phyloP scores from a whole-genome alignment of 163 green algal species.

The Chlamydomonas reinhardtii region DNA sequence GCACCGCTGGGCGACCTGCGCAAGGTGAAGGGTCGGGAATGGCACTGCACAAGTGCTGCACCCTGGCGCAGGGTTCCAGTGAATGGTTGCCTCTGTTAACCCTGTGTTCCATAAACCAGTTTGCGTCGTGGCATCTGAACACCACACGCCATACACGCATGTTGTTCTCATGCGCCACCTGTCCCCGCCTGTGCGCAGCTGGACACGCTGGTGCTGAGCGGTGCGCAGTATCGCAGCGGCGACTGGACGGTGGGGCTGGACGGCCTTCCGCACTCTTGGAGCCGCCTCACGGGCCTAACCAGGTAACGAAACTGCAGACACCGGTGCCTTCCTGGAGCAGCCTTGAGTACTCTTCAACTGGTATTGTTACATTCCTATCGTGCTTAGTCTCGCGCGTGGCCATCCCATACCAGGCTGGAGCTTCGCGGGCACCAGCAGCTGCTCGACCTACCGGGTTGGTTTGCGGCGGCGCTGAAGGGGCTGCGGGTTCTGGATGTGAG shows the following conservation, averaged over 20 bases:
- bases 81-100: too few relatives aligned
- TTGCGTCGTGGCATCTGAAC: too few relatives aligned
- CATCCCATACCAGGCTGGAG: constrained; percentile 48
- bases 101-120: too few relatives aligned
- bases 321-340: too few relatives aligned
- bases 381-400: background rate
- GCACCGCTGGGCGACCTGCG: constrained; percentile 44
- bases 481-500: constrained; percentile 69
- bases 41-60: background rate
- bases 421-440: constrained; percentile 67
- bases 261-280: constrained; percentile 60
- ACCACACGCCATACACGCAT: too few relatives aligned
- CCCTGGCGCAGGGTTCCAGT: too few relatives aligned
- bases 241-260: constrained; percentile 66
- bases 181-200: constrained; percentile 52
- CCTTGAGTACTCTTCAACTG: too few relatives aligned
- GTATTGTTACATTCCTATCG: too few relatives aligned
- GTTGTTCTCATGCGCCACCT: too few relatives aligned
- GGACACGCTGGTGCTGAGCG: constrained; percentile 58
- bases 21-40: background rate
- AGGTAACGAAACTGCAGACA: too few relatives aligned
- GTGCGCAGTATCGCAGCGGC: constrained; percentile 51
- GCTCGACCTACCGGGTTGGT: constrained; percentile 51
- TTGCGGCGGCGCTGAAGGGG: constrained; percentile 44
- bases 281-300: constrained; percentile 25